Evolutionary conservation across 805 yeast genomes (phyloP).

Genomic region (Yarrowia bubula): DNA sequence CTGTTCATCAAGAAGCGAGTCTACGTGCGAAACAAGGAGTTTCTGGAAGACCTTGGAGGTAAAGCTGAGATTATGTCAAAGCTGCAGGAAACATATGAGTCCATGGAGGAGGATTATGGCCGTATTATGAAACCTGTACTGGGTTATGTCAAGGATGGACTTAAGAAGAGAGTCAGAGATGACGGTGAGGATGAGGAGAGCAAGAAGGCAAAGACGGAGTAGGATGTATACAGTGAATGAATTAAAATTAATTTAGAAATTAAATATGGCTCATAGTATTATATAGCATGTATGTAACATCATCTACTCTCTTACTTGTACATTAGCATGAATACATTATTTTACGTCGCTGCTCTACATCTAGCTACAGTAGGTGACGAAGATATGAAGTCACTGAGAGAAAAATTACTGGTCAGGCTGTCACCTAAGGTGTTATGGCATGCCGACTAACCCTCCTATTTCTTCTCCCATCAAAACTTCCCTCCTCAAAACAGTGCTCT

Average conservation of each 20-base stretch:
- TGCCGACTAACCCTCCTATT: constrained; percentile 2
- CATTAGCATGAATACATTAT: too few species aligned
- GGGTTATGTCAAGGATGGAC: background rate
- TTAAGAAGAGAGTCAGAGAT: background rate
- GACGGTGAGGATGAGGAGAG: background rate
- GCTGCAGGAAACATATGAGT: constrained; percentile 68
- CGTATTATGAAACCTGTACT: constrained; percentile 47
- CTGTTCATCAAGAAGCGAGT: constrained; percentile 70
- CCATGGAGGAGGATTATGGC: constrained; percentile 67
- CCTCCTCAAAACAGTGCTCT: constrained; percentile 8
- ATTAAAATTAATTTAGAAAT: too few species aligned
- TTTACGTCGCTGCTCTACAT: too few species aligned
- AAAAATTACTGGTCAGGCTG: too few species aligned
- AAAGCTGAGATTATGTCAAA: constrained; percentile 64
- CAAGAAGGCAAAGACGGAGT: background rate
- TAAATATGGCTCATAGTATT: too few species aligned
- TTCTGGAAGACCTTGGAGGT: constrained; percentile 59
- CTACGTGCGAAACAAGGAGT: constrained; percentile 76
- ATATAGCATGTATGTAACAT: too few species aligned
- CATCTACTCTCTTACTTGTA: too few species aligned
- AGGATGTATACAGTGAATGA: too few species aligned
- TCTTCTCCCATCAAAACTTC: background rate
- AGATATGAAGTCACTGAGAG: too few species aligned
- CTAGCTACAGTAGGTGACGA: too few species aligned
- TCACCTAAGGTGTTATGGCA: background rate